A percentile compares a stretch with the other conserved stretches of the same genome.
These are phyloP conservation scores for Sicyos baderoa DNA, from an alignment of 306 rosid species.

Conservation along the genomic window DNA sequence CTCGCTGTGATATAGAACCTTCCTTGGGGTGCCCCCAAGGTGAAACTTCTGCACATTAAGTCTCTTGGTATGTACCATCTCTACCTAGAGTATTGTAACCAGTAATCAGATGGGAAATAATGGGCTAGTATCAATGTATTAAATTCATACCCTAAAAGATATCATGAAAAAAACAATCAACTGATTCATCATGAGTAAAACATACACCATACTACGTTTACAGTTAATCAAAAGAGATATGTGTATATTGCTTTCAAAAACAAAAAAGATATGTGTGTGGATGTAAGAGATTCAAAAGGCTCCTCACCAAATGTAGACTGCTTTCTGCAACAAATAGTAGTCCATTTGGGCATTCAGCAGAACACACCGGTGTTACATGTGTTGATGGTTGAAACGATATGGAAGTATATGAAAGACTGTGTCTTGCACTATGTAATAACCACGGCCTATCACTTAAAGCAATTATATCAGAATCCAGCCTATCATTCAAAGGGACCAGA, in stretches of 20 bases:
- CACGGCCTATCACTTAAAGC: conserved; percentile 90
- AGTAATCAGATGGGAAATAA: conserved; percentile 13
- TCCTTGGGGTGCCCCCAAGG: conserved; percentile 87
- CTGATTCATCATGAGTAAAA: conserved; percentile 6
- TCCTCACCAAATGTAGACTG: conserved; percentile 82
- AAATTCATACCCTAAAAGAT: background rate
- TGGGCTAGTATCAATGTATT: background rate
- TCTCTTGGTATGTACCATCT: conserved; percentile 89
- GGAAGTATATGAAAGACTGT: conserved; percentile 86
- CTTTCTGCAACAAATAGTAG: conserved; percentile 77
- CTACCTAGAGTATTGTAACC: conserved; percentile 55
- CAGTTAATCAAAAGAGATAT: conserved; percentile 8
- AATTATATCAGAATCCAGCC: conserved; percentile 78
- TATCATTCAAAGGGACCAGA: conserved; percentile 75
- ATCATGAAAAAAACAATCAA: background rate
- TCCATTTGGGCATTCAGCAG: conserved; percentile 86
- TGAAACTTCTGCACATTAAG: conserved; percentile 86
- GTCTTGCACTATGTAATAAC: conserved; percentile 91
- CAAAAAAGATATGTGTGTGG: background rate
- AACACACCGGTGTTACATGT: conserved; percentile 82
- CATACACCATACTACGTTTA: background rate
- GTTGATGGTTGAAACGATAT: conserved; percentile 87
- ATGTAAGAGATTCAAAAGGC: conserved; percentile 11
- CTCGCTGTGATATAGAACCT: conserved; percentile 80
- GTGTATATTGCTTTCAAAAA: too few species aligned